Evolutionary conservation across 2,329 filamentous ascomycete genomes (phyloP).

Genomic region (Iodosphaeria phyllophila): DNA sequence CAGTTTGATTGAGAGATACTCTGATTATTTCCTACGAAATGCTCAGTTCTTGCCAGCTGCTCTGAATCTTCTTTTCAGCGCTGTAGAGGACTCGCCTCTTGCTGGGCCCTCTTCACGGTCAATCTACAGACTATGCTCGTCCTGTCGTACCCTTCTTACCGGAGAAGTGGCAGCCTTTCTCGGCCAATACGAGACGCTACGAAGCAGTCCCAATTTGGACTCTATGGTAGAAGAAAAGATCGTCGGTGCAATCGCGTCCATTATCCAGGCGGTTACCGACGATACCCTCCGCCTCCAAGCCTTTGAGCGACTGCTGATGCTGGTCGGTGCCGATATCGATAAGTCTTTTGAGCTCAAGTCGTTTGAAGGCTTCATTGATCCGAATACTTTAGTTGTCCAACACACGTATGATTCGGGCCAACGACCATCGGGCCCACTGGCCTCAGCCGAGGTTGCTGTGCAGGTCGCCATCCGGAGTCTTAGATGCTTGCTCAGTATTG

Average conservation of each 20-base stretch:
- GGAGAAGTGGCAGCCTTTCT: constrained; percentile 50
- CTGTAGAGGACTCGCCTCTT: constrained; percentile 42
- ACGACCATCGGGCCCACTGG: constrained; percentile 7
- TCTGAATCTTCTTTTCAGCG: constrained; percentile 55
- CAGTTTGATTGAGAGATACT: constrained; percentile 51
- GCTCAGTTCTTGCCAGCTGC: constrained; percentile 47
- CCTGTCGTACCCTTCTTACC: constrained; percentile 52
- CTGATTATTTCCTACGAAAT: constrained; percentile 59
- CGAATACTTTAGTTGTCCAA: constrained; percentile 10
- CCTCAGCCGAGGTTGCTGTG: constrained; percentile 22
- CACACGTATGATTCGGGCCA: constrained; percentile 12
- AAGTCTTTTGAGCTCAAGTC: constrained; percentile 18
- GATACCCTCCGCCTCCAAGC: constrained; percentile 32
- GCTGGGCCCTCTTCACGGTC: constrained; percentile 55
- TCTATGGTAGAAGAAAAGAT: constrained; percentile 54
- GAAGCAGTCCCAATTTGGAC: constrained; percentile 40
- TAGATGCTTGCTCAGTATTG: constrained; percentile 50
- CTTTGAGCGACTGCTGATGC: constrained; percentile 37
- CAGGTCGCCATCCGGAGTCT: constrained; percentile 37
- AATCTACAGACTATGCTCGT: constrained; percentile 56
- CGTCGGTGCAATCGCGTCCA: constrained; percentile 53
- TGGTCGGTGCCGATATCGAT: constrained; percentile 44
- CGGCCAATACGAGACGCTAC: constrained; percentile 48
- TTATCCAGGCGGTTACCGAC: constrained; percentile 52
- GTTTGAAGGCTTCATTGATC: constrained; percentile 9